Conservation (phyloP, 306 rosid species). For the Heteromeles arbutifolia region DNA sequence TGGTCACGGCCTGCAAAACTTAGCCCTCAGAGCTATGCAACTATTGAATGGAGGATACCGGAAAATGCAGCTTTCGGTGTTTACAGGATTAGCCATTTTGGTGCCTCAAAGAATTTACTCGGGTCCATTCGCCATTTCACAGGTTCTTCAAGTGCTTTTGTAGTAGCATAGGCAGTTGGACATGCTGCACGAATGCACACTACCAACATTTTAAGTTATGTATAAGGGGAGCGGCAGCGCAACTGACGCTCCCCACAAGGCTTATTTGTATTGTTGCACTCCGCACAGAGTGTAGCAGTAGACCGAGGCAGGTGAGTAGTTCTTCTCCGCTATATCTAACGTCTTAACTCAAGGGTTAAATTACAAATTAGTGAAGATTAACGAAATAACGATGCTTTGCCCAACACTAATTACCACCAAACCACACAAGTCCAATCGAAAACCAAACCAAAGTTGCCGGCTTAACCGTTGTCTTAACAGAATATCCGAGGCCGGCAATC, state of each 20-base stretch:
- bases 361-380: neutral
- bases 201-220: neutral
- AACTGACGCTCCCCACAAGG: neutral
- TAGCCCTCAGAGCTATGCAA: constrained; percentile 14
- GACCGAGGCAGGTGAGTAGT: neutral
- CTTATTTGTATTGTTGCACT: neutral
- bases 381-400: neutral
- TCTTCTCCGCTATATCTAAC: neutral
- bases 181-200: neutral
- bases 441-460: neutral
- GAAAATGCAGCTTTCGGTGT: neutral
- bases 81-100: constrained; percentile 16
- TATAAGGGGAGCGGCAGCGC: neutral
- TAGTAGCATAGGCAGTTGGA: constrained; percentile 1
- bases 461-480: neutral
- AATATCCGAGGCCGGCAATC: neutral
- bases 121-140: constrained; percentile 14
- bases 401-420: neutral
- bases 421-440: neutral
- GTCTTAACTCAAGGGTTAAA: neutral
- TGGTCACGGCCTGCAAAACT: constrained; percentile 19
- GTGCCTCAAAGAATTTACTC: constrained; percentile 4
- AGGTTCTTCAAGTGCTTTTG: constrained; percentile 18
- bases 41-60: constrained; percentile 21
- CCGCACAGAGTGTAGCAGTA: neutral